A percentile compares a stretch with the other conserved stretches of the same genome.
phyloP scores from a whole-genome alignment of 2,329 filamentous ascomycete species.

The Alternaria sp. region DNA sequence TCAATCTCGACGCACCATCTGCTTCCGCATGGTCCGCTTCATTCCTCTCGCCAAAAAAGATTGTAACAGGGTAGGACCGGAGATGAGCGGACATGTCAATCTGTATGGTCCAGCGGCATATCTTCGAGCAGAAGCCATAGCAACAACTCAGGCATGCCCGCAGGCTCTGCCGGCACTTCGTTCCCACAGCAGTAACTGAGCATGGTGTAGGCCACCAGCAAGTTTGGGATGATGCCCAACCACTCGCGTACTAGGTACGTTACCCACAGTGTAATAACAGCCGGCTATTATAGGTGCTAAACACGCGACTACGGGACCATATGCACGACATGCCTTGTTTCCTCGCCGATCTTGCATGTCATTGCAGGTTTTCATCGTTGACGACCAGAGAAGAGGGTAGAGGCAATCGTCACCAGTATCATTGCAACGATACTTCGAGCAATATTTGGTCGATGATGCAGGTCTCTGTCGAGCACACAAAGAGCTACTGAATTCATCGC shows the following conservation, averaged over 20 bases:
- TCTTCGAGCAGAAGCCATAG: background rate
- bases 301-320: constrained; percentile 5
- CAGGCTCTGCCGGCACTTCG: background rate
- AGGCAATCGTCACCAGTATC: background rate
- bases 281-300: constrained; percentile 9
- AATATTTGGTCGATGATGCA: background rate
- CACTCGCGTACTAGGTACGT: constrained; percentile 2
- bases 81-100: background rate
- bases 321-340: constrained; percentile 12
- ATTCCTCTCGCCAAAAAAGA: background rate
- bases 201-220: background rate
- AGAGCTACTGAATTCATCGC: background rate
- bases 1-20: background rate
- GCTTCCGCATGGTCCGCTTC: background rate
- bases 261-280: constrained; percentile 16
- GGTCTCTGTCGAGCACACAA: background rate
- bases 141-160: background rate
- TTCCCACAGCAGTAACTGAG: background rate
- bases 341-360: background rate
- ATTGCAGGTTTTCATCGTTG: background rate
- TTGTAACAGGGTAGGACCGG: background rate
- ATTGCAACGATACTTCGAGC: background rate
- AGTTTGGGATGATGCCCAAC: background rate
- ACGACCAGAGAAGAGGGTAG: background rate
- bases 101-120: background rate